A percentile compares a stretch with the other conserved stretches of the same genome.
These are phyloP conservation scores for Metschnikowia dekortorum DNA, from an alignment of 805 yeast species.

Conservation along the genomic window DNA sequence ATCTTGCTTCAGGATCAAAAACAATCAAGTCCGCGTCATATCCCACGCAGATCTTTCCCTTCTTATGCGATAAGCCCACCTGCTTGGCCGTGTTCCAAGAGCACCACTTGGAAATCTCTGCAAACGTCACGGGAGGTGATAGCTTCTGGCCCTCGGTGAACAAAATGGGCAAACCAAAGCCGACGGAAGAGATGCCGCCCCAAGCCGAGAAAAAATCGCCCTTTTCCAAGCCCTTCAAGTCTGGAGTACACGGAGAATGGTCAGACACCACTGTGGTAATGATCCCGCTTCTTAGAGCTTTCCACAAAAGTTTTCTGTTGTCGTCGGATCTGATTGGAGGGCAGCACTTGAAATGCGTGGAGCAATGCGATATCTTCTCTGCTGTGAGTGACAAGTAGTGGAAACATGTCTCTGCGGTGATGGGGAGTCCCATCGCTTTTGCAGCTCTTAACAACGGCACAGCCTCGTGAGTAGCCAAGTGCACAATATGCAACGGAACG, in stretches of 20 bases:
- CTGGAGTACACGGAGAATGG: slow-evolving; percentile 95
- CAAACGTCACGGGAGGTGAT: slow-evolving; percentile 46
- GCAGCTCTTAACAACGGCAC: slow-evolving; percentile 70
- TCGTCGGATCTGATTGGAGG: slow-evolving; percentile 84
- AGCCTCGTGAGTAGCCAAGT: slow-evolving; percentile 81
- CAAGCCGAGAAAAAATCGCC: slow-evolving; percentile 92
- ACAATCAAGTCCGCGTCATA: slow-evolving; percentile 85
- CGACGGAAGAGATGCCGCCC: slow-evolving; percentile 96
- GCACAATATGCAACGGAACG: slow-evolving; percentile 82
- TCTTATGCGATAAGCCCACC: slow-evolving; percentile 66
- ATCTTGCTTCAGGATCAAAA: slow-evolving; percentile 60
- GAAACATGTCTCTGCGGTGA: slow-evolving; percentile 91
- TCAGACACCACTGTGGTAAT: slow-evolving; percentile 89
- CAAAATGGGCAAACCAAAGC: slow-evolving; percentile 79
- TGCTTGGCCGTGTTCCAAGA: slow-evolving; percentile 79
- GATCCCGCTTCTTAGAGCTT: slow-evolving; percentile 59
- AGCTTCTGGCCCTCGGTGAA: slow-evolving; percentile 67
- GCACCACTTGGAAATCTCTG: slow-evolving; percentile 76
- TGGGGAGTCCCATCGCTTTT: slow-evolving; percentile 50
- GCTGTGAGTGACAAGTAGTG: slow-evolving; percentile 79
- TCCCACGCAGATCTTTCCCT: slow-evolving; percentile 72
- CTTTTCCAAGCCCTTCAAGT: slow-evolving; percentile 69
- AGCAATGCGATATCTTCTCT: slow-evolving; percentile 70
- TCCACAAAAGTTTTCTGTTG: slow-evolving; percentile 74
- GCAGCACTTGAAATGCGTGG: slow-evolving; percentile 87